Base-by-base conservation (phyloP, 1,284 basidiomycete genomes). In the Cryptococcus wingfieldii region DNA sequence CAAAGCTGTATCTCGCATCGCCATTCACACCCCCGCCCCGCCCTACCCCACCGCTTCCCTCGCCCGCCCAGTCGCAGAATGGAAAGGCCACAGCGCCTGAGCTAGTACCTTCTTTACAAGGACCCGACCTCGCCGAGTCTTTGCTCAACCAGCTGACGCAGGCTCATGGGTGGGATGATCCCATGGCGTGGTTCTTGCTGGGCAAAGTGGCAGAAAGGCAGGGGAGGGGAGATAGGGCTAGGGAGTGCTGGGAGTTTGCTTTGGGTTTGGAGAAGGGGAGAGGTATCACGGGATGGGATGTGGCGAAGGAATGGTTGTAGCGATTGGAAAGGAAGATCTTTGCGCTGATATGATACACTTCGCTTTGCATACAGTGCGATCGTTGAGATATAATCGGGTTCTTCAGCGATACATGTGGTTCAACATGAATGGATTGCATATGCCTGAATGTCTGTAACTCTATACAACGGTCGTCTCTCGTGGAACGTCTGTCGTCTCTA, bases 121-220 rank as follows among this genome's bases (percentile, higher is more conserved):
- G 65, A 51, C n/a, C 82, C 80, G 74, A 84, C 69, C 77, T 91
- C 46, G 86, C 86, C 0, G 86, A 86, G 8, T 85, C 85, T 2
- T 77, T 91, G 27, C 67, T 82, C 44, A 77, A 78, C 52, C 68
- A 75, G 34, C 60, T 79, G 3, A 80, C 79, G 0, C 77, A 78
- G 54, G 72, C 72, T 7, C 38, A 39, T 47, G 93, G 87, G 5
- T 96, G 91, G 90, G 87, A 95, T 71, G 82, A 88, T 2, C 84
- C 90, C 0, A 92, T 96, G 73, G 92, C 89, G 27, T 97, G 93
- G 93, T 94, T 87, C 72, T 87, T 86, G 70, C 80, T 96, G 7
- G 87, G 85, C 5, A 87, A 85, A 68, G 87, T 89, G 18, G 88
- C 87, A 67, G 84, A 85, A 39, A 68, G 84, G 62, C 89, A 89